Percentiles rank a stretch among this genome's conserved stretches.
Conservation (phyloP, 2,329 filamentous ascomycete genomes). For the Arthrobotrys conoides region DNA sequence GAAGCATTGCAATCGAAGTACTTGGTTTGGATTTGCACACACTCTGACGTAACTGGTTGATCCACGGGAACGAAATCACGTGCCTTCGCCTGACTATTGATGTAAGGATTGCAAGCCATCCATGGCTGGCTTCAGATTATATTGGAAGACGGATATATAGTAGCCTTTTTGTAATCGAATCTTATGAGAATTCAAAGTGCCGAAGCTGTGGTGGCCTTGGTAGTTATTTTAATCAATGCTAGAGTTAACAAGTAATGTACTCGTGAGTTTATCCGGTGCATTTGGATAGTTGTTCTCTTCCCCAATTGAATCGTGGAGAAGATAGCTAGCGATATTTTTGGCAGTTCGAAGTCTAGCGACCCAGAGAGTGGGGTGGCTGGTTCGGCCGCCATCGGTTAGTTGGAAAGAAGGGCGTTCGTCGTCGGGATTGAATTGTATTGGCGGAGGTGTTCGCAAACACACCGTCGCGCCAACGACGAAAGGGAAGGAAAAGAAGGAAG, state of each 20-base stretch:
- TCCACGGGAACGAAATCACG: background rate
- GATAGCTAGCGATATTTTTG: constrained; percentile 18
- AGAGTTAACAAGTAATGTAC: too few relatives aligned
- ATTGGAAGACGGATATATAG: too few relatives aligned
- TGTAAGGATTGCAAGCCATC: too few relatives aligned
- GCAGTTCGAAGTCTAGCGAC: background rate
- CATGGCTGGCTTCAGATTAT: too few relatives aligned
- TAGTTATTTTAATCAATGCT: background rate
- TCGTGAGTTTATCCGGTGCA: background rate
- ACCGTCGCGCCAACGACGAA: background rate
- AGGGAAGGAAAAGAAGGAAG: background rate
- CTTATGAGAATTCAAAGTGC: background rate
- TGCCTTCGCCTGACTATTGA: background rate
- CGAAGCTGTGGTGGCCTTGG: background rate
- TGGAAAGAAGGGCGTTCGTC: constrained; percentile 15
- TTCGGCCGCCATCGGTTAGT: background rate
- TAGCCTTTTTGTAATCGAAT: too few relatives aligned
- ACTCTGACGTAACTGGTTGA: background rate
- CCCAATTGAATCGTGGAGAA: constrained; percentile 7
- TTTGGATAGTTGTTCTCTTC: constrained; percentile 3
- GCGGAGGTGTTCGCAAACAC: constrained; percentile 11
- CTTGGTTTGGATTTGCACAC: background rate
- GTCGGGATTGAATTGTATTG: constrained; percentile 1
- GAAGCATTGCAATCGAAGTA: too few relatives aligned
- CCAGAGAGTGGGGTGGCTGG: constrained; percentile 22